phyloP scores from a whole-genome alignment of 2,329 filamentous ascomycete species.

The Fusarium oligoseptatum region DNA sequence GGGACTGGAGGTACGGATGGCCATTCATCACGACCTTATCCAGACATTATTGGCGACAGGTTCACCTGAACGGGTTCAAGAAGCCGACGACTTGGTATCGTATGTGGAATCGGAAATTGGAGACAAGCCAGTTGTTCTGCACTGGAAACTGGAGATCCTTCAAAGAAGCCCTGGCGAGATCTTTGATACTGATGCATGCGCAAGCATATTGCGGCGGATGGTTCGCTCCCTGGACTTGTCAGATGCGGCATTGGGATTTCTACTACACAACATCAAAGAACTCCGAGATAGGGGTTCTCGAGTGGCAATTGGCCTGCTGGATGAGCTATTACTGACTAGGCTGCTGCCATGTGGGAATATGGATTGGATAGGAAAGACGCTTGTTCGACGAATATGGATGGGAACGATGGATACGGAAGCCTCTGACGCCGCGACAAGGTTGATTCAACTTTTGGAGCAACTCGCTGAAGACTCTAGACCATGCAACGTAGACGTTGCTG shows the following conservation, averaged over 20 bases:
- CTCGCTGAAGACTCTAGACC: constrained; percentile 59
- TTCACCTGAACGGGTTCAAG: constrained; percentile 58
- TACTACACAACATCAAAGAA: constrained; percentile 77
- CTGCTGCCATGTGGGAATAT: constrained; percentile 63
- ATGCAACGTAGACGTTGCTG: constrained; percentile 69
- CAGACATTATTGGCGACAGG: constrained; percentile 65
- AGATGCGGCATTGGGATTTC: constrained; percentile 72
- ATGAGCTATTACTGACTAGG: constrained; percentile 72
- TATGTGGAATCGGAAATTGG: constrained; percentile 74
- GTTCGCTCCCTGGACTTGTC: constrained; percentile 71
- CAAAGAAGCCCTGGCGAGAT: constrained; percentile 60
- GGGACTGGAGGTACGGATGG: constrained; percentile 73
- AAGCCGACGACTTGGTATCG: constrained; percentile 69
- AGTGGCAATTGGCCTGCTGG: constrained; percentile 66
- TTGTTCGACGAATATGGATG: constrained; percentile 79
- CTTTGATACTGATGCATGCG: constrained; percentile 64
- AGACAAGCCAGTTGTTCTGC: constrained; percentile 73
- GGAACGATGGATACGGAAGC: constrained; percentile 61
- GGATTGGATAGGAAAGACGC: constrained; percentile 76
- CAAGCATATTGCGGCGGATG: constrained; percentile 70
- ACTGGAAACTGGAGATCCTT: constrained; percentile 78
- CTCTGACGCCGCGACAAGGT: constrained; percentile 37
- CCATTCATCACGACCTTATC: constrained; percentile 75
- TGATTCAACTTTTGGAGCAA: constrained; percentile 42
- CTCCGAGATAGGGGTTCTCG: constrained; percentile 68